Evolutionary conservation across 306 rosid species (phyloP), one percentile per base, ranked within the genome.

Genomic region (Cyamopsis tetragonoloba): DNA sequence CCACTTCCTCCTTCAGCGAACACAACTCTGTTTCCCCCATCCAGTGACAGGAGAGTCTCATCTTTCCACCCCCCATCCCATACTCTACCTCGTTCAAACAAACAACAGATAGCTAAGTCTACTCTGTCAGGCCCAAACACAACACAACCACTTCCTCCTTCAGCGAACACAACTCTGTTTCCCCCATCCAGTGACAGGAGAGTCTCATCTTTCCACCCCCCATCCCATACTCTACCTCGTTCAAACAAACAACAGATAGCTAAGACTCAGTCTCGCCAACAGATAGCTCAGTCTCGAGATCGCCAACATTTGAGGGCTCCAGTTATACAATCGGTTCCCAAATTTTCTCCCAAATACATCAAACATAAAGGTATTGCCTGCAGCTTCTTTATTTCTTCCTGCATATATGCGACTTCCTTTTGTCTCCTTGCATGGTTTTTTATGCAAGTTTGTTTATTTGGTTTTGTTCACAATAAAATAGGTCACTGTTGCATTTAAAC

Each of bases 341-440:
- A 1, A 4, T 53, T 13, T 54, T 34, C 61, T 77, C 50, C 57
- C 13, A 9, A 5, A 35, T 3, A 35, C 57, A 32, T 77, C 46
- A 66, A 78, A 59, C 18, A 24, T 35, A 27, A 67, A 73, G 82
- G 82, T 78, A 67, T 34, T 34, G 11, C 22, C 41, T 11, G 54
- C 24, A 54, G 68, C 47, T 71, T 70, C 41, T 27, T 64, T 7
- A 27, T 50, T 78, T 71, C 34, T 65, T 20, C 70, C 14, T 5
- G 1, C 62, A 51, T 20, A 20, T 39, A 62, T 28, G 10, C 7
- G 1, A 18, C 14, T 35, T 63, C 54, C 46, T 50, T 41, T 24
- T 70, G 7, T 66, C n/a, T 20, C 50, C 35, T 39, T 8, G 14
- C 31, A 20, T 26, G 24, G 27, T 70, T 51, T n/a, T 56, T 62